Evolutionary conservation across 306 rosid genomes (phyloP), one percentile per base, ranked within the genome.

Genomic region (Vigna radiata): DNA sequence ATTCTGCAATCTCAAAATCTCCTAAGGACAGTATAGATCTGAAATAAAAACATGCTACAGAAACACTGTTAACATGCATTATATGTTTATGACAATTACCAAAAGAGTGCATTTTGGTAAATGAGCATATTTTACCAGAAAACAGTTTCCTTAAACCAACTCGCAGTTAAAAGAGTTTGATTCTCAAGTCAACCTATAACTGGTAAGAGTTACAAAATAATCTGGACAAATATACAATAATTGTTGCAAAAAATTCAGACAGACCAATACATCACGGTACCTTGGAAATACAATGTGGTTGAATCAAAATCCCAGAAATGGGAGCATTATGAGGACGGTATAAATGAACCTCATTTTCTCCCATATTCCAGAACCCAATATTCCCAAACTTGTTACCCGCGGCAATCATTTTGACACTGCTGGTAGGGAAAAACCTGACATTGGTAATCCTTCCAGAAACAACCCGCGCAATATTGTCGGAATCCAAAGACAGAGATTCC

Each of bases 281-380:
- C 97, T 90, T 95, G 33, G 98, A 89, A 72, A 73, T 72, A 80
- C 86, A 78, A 75, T 90, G 87, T 43, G 48, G 81, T 19, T 88
- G 97, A 76, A 90, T 74, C 53, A 82, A 83, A 37, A 92, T 90
- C 75, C 97, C 97, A 0, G 90, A 92, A 76, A 95, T 78, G 27
- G 93, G 88, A 53, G 91, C 91, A 1, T 78, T 31, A 69, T 95
- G 97, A 19, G 97, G 91, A 33, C 29, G 86, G 83, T 90, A 95
- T 60, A 86, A 72, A 77, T 87, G 81, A 58, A 89, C 3, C 16
- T 86, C 85, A 39, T 54, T 78, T 49, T 78, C 70, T 81, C 78
- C 91, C 41, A 86, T 78, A 81, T 85, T 76, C 97, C 97, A 92
- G 69, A 95, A 92, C 46, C 92, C 97, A 83, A 92, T 7, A 80